phyloP scores from a whole-genome alignment of 2,329 filamentous ascomycete species.

The Verticillium nonalfalfae region DNA sequence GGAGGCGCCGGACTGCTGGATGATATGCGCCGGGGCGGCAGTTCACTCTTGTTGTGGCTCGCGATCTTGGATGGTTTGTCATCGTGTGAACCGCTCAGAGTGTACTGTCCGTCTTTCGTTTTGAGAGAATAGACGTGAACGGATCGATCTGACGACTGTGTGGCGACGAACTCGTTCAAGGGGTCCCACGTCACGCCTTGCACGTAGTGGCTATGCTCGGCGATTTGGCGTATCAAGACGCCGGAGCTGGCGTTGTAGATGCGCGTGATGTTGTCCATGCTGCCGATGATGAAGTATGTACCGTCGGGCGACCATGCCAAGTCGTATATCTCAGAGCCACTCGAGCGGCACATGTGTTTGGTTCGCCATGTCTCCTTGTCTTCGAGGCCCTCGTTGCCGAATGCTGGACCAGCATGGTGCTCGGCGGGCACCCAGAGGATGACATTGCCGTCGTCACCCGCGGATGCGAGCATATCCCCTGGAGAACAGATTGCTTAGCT shows the following conservation, averaged over 20 bases:
- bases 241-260: conserved; percentile 94
- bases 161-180: conserved; percentile 94
- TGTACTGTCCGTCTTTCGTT: conserved; percentile 94
- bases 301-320: conserved; percentile 98
- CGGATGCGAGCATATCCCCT: conserved; percentile 92
- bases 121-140: conserved; percentile 96
- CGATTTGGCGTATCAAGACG: conserved; percentile 83
- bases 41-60: conserved; percentile 73
- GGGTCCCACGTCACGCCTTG: conserved; percentile 99
- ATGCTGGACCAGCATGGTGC: conserved; percentile 51
- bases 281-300: conserved; percentile 92
- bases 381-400: conserved; percentile 80
- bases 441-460: conserved; percentile 95
- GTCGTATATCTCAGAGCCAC: conserved; percentile 95
- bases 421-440: conserved; percentile 93
- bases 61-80: conserved; percentile 71
- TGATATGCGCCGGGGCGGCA: conserved; percentile 85
- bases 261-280: conserved; percentile 97
- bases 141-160: conserved; percentile 94
- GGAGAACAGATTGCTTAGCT: conserved; percentile 2
- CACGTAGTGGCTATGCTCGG: conserved; percentile 96
- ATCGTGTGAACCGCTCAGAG: conserved; percentile 55
- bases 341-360: conserved; percentile 96
- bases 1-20: conserved; percentile 89
- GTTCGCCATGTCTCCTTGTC: conserved; percentile 97